Percentiles rank a stretch among this genome's conserved stretches.
These are phyloP conservation scores for Trichoderma sp. DNA, from an alignment of 2,329 filamentous ascomycete genomes.

Conservation along the genomic window DNA sequence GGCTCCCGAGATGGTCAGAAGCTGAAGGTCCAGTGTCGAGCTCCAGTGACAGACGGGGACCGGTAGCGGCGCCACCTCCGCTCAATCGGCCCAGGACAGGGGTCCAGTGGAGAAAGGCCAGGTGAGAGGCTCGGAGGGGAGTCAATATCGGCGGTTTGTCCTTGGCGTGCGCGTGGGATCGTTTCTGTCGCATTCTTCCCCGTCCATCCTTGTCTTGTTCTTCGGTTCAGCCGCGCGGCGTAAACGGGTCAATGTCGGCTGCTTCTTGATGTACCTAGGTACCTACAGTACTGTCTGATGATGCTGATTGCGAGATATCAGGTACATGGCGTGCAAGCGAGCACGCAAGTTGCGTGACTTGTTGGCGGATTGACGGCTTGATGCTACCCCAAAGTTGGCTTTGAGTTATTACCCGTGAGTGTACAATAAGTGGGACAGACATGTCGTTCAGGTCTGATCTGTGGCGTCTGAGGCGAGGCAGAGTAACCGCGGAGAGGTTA, in stretches of 20 bases:
- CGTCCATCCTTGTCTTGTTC: neutral
- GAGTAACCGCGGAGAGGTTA: neutral
- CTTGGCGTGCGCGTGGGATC: neutral
- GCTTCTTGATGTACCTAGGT: neutral
- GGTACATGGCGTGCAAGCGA: slow-evolving; percentile 5
- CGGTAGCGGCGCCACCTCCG: neutral
- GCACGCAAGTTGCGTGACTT: neutral
- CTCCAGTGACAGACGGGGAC: neutral
- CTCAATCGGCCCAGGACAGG: slow-evolving; percentile 15
- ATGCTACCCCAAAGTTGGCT: too few species aligned
- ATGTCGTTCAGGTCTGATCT: neutral
- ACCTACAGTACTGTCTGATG: neutral
- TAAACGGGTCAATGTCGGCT: slow-evolving; percentile 8
- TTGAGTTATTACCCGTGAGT: too few species aligned
- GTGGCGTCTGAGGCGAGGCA: neutral
- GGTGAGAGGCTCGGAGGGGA: neutral
- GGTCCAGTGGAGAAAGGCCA: neutral
- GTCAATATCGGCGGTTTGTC: neutral
- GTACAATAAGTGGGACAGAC: too few species aligned
- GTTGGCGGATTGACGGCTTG: neutral
- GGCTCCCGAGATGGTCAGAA: too few species aligned
- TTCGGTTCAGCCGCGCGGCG: slow-evolving; percentile 8
- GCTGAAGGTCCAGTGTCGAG: too few species aligned
- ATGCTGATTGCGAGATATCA: neutral
- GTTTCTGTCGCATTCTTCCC: neutral